Conservation (phyloP, 225 moss, liverwort and hornwort species). For the Pleurozium schreberi region DNA sequence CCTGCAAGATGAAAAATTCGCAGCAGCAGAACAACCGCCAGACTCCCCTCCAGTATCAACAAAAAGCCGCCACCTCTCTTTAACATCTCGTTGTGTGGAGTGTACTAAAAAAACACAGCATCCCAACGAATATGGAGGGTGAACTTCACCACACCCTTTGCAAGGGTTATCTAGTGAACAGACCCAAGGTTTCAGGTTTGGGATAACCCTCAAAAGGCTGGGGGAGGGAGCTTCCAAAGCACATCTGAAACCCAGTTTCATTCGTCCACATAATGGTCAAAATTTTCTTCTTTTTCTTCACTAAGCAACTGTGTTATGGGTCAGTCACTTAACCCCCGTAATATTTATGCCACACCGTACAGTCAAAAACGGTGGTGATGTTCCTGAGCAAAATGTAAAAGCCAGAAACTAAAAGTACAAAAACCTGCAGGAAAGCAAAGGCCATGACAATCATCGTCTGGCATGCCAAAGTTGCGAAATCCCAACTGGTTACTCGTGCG, state of each 20-base stretch:
- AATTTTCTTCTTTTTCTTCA: neutral
- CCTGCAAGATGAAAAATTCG: neutral
- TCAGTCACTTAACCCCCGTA: neutral
- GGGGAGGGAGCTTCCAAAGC: neutral
- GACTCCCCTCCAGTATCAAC: conserved; percentile 8
- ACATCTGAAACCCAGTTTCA: neutral
- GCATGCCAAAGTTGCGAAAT: neutral
- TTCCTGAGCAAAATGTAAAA: neutral
- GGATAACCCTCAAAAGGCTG: neutral
- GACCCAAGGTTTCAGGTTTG: neutral
- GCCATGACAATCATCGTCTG: neutral
- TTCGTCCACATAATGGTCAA: conserved; percentile 23
- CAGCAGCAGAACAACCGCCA: neutral
- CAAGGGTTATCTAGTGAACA: conserved; percentile 19
- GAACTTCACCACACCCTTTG: conserved; percentile 19
- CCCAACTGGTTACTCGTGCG: neutral
- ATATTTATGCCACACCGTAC: neutral
- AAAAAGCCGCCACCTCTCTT: conserved; percentile 7
- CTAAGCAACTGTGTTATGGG: neutral
- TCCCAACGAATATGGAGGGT: neutral
- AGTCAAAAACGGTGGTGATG: neutral
- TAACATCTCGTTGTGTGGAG: neutral
- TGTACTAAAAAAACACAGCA: neutral
- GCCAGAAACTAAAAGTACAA: conserved; percentile 16
- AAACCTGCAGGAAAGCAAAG: neutral